These are phyloP conservation scores for Solanum appendiculatum DNA, from an alignment of 257 asterid species.

Conservation along the genomic window DNA sequence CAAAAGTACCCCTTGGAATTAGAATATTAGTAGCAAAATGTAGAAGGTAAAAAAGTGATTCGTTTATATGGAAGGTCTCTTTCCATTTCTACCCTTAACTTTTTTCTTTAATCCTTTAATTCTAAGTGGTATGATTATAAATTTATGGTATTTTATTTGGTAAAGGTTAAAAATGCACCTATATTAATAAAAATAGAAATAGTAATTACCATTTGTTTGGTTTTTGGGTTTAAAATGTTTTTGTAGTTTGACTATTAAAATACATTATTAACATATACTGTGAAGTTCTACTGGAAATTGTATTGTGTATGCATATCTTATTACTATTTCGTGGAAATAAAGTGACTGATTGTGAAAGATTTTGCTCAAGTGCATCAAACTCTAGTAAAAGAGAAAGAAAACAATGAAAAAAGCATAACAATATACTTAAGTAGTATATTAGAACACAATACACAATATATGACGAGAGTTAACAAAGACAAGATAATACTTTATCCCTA, in stretches of 20 bases:
- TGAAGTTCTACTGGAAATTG: fast-evolving
- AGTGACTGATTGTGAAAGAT: not conserved
- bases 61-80: not conserved
- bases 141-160: not conserved
- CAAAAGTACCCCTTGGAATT: conserved; percentile 3
- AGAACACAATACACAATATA: no score
- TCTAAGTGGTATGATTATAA: not conserved
- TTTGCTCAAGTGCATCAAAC: not conserved
- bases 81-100: not conserved
- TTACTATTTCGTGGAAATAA: no score
- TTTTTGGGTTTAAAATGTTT: not conserved
- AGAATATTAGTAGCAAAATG: conserved; percentile 7
- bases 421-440: no score
- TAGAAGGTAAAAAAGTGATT: not conserved
- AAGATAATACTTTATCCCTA: no score
- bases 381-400: no score
- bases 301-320: no score
- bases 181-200: not conserved
- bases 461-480: not conserved
- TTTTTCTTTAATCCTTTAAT: not conserved
- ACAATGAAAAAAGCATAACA: not conserved
- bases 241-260: not conserved
- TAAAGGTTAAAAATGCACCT: not conserved
- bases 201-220: not conserved
- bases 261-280: not conserved